Percentiles rank a stretch among this genome's conserved stretches.
These are phyloP conservation scores for Trametes hirsuta DNA, from an alignment of 1,284 basidiomycete genomes.

Conservation along the genomic window DNA sequence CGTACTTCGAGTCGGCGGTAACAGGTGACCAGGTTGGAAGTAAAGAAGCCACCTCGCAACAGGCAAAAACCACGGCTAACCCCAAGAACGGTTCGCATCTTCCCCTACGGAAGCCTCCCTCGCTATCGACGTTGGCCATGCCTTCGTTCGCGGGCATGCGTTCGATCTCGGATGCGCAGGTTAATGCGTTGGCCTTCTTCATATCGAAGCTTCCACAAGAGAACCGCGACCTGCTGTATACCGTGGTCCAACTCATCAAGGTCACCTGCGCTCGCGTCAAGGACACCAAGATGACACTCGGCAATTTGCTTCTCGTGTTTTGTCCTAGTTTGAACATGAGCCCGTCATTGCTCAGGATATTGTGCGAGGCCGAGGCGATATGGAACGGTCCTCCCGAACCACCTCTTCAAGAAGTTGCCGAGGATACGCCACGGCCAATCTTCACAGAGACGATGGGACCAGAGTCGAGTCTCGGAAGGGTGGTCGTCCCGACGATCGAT, in stretches of 20 bases:
- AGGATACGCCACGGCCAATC: background rate
- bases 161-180: slow-evolving; percentile 57
- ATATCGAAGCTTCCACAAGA: slow-evolving; percentile 69
- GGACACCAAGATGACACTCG: slow-evolving; percentile 84
- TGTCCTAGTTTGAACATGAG: slow-evolving; percentile 82
- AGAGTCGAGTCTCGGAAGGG: background rate
- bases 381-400: slow-evolving; percentile 47
- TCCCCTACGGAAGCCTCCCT: slow-evolving; percentile 73
- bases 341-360: slow-evolving; percentile 69
- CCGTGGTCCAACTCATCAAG: slow-evolving; percentile 73
- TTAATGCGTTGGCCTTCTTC: slow-evolving; percentile 57
- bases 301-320: slow-evolving; percentile 79
- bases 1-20: slow-evolving; percentile 78
- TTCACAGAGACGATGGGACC: background rate
- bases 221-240: slow-evolving; percentile 73
- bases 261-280: slow-evolving; percentile 63
- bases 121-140: slow-evolving; percentile 74
- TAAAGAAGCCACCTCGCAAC: slow-evolving; percentile 6
- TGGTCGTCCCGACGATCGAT: slow-evolving; percentile 8
- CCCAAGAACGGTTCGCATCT: slow-evolving; percentile 42
- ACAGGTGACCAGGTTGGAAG: slow-evolving; percentile 48
- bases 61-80: slow-evolving; percentile 43
- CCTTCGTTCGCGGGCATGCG: slow-evolving; percentile 62
- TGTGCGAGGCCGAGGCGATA: slow-evolving; percentile 72
- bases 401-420: background rate